phyloP scores from a whole-genome alignment of 1,284 basidiomycete genomes.

The Malassezia cuniculi region DNA sequence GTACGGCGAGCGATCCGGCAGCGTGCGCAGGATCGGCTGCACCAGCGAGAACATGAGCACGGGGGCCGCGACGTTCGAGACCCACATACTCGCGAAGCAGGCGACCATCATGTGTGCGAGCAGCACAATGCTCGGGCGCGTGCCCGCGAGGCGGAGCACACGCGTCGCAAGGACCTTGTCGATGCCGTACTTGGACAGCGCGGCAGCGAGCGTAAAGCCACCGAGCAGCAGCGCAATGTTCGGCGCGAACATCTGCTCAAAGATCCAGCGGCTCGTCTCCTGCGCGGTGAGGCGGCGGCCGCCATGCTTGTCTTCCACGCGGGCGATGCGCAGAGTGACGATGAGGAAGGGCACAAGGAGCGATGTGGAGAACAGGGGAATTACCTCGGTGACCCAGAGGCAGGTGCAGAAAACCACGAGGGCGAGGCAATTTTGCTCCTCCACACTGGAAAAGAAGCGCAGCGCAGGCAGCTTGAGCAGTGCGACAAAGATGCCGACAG shows the following conservation, averaged over 20 bases:
- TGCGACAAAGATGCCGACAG: constrained; percentile 28
- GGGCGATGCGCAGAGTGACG: constrained; percentile 73
- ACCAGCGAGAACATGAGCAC: constrained; percentile 96
- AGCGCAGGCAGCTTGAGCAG: constrained; percentile 38
- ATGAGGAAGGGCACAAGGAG: constrained; percentile 75
- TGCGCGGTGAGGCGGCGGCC: constrained; percentile 53
- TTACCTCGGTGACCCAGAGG: constrained; percentile 92
- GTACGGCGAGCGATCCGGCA: constrained; percentile 76
- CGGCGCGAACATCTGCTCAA: constrained; percentile 60
- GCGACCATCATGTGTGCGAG: constrained; percentile 92
- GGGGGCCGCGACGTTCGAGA: constrained; percentile 92
- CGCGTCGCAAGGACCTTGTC: constrained; percentile 81
- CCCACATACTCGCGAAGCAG: constrained; percentile 99
- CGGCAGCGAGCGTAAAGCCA: constrained; percentile 98
- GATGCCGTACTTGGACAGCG: constrained; percentile 90
- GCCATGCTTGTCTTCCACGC: constrained; percentile 53
- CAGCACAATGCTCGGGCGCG: constrained; percentile 69
- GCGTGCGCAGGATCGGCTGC: constrained; percentile 81
- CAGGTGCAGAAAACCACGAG: constrained; percentile 82
- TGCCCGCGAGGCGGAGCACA: constrained; percentile 77
- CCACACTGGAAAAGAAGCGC: constrained; percentile 50
- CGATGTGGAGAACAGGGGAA: constrained; percentile 91
- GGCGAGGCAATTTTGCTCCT: constrained; percentile 83
- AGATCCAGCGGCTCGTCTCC: constrained; percentile 67
- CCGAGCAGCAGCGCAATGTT: constrained; percentile 62